phyloP scores from a whole-genome alignment of 1,284 basidiomycete species.

The Tylopilus sp. region DNA sequence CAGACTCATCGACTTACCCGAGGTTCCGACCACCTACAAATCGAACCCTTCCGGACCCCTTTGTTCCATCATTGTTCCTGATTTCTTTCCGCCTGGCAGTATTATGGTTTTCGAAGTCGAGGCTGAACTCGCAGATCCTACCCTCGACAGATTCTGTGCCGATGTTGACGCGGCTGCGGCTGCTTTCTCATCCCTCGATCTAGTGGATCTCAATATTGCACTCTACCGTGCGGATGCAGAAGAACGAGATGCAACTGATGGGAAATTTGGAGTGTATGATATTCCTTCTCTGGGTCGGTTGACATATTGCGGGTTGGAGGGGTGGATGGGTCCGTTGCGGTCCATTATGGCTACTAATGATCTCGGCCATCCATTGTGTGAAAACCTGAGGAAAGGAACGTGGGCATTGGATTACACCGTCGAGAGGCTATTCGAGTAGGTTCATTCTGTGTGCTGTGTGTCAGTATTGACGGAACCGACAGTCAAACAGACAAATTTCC shows the following conservation, averaged over 20 bases:
- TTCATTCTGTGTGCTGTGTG: constrained; percentile 8
- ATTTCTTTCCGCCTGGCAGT: constrained; percentile 87
- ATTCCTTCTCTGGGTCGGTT: constrained; percentile 73
- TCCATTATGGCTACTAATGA: constrained; percentile 87
- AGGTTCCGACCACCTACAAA: constrained; percentile 54
- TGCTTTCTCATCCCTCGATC: constrained; percentile 72
- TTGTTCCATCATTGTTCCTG: constrained; percentile 79
- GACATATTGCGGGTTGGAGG: constrained; percentile 90
- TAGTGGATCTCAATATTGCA: constrained; percentile 85
- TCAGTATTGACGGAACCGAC: constrained; percentile 8
- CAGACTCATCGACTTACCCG: constrained; percentile 62
- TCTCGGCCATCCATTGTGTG: constrained; percentile 87
- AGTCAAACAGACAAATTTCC: constrained; percentile 74
- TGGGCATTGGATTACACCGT: constrained; percentile 91
- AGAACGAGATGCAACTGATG: constrained; percentile 81
- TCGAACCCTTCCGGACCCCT: constrained; percentile 68
- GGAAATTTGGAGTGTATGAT: constrained; percentile 74
- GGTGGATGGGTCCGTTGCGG: constrained; percentile 89
- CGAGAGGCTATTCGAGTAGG: constrained; percentile 70
- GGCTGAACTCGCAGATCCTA: constrained; percentile 63
- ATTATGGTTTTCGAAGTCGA: constrained; percentile 89
- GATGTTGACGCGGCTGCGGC: constrained; percentile 66
- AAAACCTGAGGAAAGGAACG: constrained; percentile 78
- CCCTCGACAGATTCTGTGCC: constrained; percentile 70
- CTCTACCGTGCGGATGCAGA: constrained; percentile 86